Evolutionary conservation across 1,139 yeast species (phyloP).

Genomic region (Saccharomyces hybrid): DNA sequence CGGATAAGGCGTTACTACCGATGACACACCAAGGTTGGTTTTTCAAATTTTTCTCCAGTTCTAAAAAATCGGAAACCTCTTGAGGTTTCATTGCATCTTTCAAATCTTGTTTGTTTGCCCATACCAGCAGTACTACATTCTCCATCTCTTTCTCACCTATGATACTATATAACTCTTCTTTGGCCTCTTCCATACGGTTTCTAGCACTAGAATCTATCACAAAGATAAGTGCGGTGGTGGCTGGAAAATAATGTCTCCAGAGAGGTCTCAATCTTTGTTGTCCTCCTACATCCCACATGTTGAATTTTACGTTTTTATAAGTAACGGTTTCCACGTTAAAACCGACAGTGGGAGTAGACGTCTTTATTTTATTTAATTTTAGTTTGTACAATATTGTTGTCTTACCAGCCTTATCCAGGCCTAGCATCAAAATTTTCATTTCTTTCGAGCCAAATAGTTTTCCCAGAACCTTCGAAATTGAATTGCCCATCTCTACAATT

Average conservation of each 20-base stretch:
- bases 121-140: slow-evolving; percentile 68
- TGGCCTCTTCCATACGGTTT: slow-evolving; percentile 67
- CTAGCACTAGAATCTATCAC: slow-evolving; percentile 83
- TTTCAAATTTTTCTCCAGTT: slow-evolving; percentile 43
- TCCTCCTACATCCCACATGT: slow-evolving; percentile 97
- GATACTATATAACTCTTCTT: slow-evolving; percentile 68
- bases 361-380: slow-evolving; percentile 37
- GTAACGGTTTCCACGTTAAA: slow-evolving; percentile 90
- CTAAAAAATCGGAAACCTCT: slow-evolving; percentile 53
- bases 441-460: slow-evolving; percentile 44
- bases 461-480: slow-evolving; percentile 41
- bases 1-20: slow-evolving; percentile 68
- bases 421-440: slow-evolving; percentile 71
- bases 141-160: slow-evolving; percentile 64
- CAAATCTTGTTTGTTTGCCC: slow-evolving; percentile 87
- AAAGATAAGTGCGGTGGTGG: slow-evolving; percentile 87
- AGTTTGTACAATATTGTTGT: slow-evolving; percentile 43
- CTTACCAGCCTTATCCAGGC: slow-evolving; percentile 88
- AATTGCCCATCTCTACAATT: slow-evolving; percentile 36
- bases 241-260: slow-evolving; percentile 94
- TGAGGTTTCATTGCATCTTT: slow-evolving; percentile 56
- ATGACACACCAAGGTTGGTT: slow-evolving; percentile 67
- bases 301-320: slow-evolving; percentile 79
- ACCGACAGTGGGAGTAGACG: slow-evolving; percentile 90
- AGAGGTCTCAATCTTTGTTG: slow-evolving; percentile 84